These are phyloP conservation scores for Alternaria sp. DNA, from an alignment of 2,329 filamentous ascomycete species.

Conservation along the genomic window DNA sequence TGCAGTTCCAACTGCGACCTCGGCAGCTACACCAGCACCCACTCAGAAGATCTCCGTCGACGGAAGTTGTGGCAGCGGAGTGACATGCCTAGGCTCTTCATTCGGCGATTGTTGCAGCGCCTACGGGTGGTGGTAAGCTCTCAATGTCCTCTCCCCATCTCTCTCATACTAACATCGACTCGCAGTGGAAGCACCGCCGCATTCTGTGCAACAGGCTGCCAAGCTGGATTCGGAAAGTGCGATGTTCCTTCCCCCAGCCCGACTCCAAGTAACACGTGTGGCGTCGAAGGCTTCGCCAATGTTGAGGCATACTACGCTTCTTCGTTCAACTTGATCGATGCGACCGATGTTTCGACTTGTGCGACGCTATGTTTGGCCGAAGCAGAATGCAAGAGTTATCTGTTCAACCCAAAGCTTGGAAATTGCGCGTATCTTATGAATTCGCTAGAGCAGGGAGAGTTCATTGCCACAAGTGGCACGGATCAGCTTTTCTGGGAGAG, in stretches of 20 bases:
- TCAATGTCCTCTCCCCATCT: neutral
- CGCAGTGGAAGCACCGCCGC: constrained; percentile 35
- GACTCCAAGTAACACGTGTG: constrained; percentile 8
- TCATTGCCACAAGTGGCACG: constrained; percentile 1
- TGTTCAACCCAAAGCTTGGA: constrained; percentile 13
- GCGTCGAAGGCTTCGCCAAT: constrained; percentile 19
- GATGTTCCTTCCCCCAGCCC: neutral
- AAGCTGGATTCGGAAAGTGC: constrained; percentile 37
- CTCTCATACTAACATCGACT: neutral
- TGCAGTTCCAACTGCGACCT: neutral
- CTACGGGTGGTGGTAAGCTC: constrained; percentile 44
- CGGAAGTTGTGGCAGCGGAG: constrained; percentile 25
- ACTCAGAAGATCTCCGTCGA: constrained; percentile 30
- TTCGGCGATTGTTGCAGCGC: constrained; percentile 55
- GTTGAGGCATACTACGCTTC: constrained; percentile 20
- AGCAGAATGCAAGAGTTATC: constrained; percentile 16
- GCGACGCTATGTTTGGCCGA: constrained; percentile 16
- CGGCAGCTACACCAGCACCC: constrained; percentile 7
- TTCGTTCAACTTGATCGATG: constrained; percentile 18
- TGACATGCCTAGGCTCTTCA: constrained; percentile 46
- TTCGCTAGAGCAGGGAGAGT: constrained; percentile 1
- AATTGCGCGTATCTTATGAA: neutral
- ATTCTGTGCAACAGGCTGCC: constrained; percentile 41
- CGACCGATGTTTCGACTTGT: constrained; percentile 16
- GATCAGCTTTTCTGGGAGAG: constrained; percentile 4